Conservation (phyloP, 148 eudicot genomes). For the Rhododendron simsii region DNA sequence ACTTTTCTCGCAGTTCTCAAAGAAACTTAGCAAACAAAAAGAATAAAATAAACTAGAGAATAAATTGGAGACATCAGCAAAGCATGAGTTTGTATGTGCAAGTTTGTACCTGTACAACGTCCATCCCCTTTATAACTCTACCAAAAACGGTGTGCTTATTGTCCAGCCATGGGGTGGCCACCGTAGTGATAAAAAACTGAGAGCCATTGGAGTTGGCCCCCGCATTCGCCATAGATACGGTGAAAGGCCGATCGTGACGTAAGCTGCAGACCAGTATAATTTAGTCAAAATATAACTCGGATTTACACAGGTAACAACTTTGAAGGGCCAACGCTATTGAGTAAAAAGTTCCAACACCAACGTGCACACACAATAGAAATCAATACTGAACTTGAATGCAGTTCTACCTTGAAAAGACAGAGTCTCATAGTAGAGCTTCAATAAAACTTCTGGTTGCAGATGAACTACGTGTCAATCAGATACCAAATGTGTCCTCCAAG, state of each 20-base stretch:
- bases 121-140: conserved; percentile 94
- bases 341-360: not conserved
- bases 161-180: conserved; percentile 99
- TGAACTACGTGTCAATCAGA: not conserved
- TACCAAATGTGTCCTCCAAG: not conserved
- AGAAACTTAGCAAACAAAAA: not conserved
- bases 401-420: not conserved
- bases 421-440: not conserved
- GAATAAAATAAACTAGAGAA: not conserved
- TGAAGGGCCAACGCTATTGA: not conserved
- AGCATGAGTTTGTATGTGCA: not conserved
- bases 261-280: conserved; percentile 50
- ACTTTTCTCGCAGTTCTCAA: not conserved
- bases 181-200: conserved; percentile 96
- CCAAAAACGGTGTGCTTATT: conserved; percentile 98
- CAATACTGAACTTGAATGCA: not conserved
- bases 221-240: conserved; percentile 98
- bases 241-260: conserved; percentile 97
- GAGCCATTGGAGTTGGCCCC: conserved; percentile 96
- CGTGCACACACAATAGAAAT: not conserved
- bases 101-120: conserved; percentile 83
- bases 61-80: not conserved
- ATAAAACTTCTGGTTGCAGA: not conserved
- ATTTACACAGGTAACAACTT: not conserved
- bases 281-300: not conserved